phyloP scores from a whole-genome alignment of 768 basidiomycete genomes.

The Suillus paluster region DNA sequence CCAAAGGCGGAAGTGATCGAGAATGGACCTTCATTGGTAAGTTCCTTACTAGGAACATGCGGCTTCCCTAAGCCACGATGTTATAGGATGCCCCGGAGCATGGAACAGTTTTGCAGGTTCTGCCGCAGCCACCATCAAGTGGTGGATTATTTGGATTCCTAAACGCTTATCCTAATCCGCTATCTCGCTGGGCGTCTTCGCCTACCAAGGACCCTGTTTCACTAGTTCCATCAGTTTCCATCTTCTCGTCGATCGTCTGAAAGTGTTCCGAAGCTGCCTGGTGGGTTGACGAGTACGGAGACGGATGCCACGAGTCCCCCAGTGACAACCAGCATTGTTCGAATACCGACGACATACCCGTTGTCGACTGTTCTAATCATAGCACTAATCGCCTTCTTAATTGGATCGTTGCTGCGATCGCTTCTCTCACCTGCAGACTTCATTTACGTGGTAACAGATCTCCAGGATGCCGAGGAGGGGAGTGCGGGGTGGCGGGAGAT shows the following conservation, averaged over 20 bases:
- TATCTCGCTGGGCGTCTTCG: conserved; percentile 53
- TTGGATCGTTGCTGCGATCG: conserved; percentile 89
- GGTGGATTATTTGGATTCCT: conserved; percentile 63
- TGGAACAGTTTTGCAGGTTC: conserved; percentile 22
- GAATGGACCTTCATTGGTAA: conserved; percentile 24
- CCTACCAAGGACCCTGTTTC: conserved; percentile 26
- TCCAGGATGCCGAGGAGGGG: conserved; percentile 55
- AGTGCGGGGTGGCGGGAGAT: conserved; percentile 83
- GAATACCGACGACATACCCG: conserved; percentile 36
- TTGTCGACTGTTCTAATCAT: conserved; percentile 69
- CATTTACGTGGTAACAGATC: conserved; percentile 73
- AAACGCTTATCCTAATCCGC: conserved; percentile 61
- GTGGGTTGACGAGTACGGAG: conserved; percentile 33
- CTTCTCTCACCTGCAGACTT: conserved; percentile 91
- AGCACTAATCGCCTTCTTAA: conserved; percentile 86
- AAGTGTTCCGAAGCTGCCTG: conserved; percentile 38
- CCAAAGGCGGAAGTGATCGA: conserved; percentile 25
- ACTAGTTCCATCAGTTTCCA: conserved; percentile 23
- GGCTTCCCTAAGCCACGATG: neutral
- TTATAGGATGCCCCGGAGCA: conserved; percentile 33
- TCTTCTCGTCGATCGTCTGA: conserved; percentile 30
- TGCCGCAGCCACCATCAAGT: conserved; percentile 25
- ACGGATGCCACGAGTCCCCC: conserved; percentile 4
- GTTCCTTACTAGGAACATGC: conserved; percentile 11
- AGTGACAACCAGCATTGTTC: conserved; percentile 8